These are phyloP conservation scores for Pseudogymnoascus sp. DNA, from an alignment of 2,329 filamentous ascomycete species.

Conservation along the genomic window DNA sequence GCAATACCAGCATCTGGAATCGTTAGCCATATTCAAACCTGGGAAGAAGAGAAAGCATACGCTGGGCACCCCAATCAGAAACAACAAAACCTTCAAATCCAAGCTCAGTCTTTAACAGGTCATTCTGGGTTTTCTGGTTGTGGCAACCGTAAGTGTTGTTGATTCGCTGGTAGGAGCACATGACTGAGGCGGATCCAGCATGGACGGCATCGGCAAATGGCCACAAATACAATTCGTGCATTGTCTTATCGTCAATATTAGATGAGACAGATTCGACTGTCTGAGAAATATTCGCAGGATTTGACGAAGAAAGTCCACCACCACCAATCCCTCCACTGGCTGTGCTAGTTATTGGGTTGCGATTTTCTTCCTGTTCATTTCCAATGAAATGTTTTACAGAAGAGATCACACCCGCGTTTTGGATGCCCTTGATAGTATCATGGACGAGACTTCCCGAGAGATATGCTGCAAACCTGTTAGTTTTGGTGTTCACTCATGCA, in stretches of 20 bases:
- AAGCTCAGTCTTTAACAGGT: slow-evolving; percentile 75
- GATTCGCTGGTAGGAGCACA: slow-evolving; percentile 77
- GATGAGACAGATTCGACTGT: slow-evolving; percentile 66
- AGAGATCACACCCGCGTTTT: slow-evolving; percentile 59
- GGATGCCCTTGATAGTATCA: slow-evolving; percentile 67
- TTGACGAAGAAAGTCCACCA: slow-evolving; percentile 27
- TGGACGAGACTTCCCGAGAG: slow-evolving; percentile 74
- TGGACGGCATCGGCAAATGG: slow-evolving; percentile 76
- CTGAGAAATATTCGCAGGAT: slow-evolving; percentile 39
- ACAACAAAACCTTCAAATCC: slow-evolving; percentile 84
- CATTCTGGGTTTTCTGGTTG: slow-evolving; percentile 75
- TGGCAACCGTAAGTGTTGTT: slow-evolving; percentile 66
- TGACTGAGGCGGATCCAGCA: slow-evolving; percentile 70
- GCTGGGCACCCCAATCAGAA: slow-evolving; percentile 81
- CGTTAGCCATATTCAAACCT: slow-evolving; percentile 71
- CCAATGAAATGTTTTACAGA: slow-evolving; percentile 47
- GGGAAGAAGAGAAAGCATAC: slow-evolving; percentile 70
- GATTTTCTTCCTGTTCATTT: slow-evolving; percentile 61
- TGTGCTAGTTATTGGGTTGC: slow-evolving; percentile 17
- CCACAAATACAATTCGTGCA: slow-evolving; percentile 79
- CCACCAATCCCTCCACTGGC: slow-evolving; percentile 63
- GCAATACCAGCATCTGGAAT: slow-evolving; percentile 72
- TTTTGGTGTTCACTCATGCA: neutral
- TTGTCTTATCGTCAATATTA: slow-evolving; percentile 69
- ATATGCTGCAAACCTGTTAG: slow-evolving; percentile 45